Percentiles rank a stretch among this genome's conserved stretches.
phyloP scores from a whole-genome alignment of 805 yeast species.

The Starmerella vitae region DNA sequence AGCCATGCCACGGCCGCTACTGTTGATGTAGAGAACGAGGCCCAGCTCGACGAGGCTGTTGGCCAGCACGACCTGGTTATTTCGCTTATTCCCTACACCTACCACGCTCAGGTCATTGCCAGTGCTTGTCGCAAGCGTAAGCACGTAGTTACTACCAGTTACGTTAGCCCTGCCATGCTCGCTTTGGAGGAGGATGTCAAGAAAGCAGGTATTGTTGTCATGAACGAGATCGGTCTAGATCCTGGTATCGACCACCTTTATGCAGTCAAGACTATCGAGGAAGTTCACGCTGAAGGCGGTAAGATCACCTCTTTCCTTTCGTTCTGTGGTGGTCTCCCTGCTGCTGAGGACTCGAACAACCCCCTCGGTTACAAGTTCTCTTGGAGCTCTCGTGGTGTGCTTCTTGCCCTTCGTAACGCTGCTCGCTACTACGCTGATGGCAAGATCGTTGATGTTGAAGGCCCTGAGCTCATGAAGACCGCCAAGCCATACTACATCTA shows the following conservation, averaged over 20 bases:
- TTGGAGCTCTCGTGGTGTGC: conserved; percentile 97
- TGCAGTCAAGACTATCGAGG: conserved; percentile 96
- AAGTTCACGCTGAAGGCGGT: conserved; percentile 83
- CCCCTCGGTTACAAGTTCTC: conserved; percentile 98
- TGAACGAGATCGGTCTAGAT: conserved; percentile 98
- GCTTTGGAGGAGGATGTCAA: conserved; percentile 73
- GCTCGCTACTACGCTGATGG: conserved; percentile 87
- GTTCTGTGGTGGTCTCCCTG: conserved; percentile 98
- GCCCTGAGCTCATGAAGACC: conserved; percentile 87
- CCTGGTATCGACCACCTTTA: conserved; percentile 98
- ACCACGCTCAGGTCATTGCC: conserved; percentile 85
- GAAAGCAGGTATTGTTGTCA: conserved; percentile 90
- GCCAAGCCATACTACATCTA: conserved; percentile 91
- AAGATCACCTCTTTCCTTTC: conserved; percentile 87
- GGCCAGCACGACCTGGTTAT: conserved; percentile 72
- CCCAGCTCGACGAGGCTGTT: conserved; percentile 65
- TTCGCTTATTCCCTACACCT: conserved; percentile 91
- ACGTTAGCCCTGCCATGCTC: conserved; percentile 80
- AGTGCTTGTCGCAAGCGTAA: conserved; percentile 82
- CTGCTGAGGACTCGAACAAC: conserved; percentile 95
- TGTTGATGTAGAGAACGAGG: conserved; percentile 71
- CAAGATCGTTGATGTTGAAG: conserved; percentile 58
- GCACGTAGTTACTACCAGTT: conserved; percentile 91
- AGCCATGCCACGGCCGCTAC: conserved; percentile 67
- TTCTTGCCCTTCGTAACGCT: conserved; percentile 85